Evolutionary conservation across 306 rosid genomes (phyloP).

Genomic region (Fragaria nilgerrensis): DNA sequence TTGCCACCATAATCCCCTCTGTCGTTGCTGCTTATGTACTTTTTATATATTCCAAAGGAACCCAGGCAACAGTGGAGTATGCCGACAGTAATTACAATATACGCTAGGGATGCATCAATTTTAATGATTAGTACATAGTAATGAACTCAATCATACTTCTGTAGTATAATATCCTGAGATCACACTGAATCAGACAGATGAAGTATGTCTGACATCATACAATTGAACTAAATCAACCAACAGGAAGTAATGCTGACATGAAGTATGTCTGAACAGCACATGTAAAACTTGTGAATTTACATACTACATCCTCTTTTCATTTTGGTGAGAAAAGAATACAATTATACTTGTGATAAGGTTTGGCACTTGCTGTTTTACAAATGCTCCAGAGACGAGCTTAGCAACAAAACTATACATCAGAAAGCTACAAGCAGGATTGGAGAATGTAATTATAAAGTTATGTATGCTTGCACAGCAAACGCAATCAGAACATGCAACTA

Average conservation of each 20-base stretch:
- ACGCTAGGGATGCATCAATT: not conserved
- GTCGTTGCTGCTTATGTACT: not conserved
- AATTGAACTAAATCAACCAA: not conserved
- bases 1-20: not conserved
- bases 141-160: not conserved
- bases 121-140: not conserved
- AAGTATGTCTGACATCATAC: not conserved
- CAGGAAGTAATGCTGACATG: too few relatives aligned
- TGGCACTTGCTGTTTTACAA: not conserved
- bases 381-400: slow-evolving; percentile 1
- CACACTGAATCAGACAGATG: not conserved
- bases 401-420: not conserved
- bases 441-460: too few relatives aligned
- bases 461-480: not conserved
- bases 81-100: not conserved
- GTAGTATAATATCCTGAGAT: not conserved
- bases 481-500: slow-evolving; percentile 21
- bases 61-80: not conserved
- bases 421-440: not conserved
- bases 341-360: not conserved
- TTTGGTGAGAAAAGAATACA: not conserved
- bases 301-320: not conserved
- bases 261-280: not conserved
- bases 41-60: not conserved
- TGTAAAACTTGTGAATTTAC: not conserved